phyloP scores from a whole-genome alignment of 805 yeast species.

The Hyphopichia homilentoma region DNA sequence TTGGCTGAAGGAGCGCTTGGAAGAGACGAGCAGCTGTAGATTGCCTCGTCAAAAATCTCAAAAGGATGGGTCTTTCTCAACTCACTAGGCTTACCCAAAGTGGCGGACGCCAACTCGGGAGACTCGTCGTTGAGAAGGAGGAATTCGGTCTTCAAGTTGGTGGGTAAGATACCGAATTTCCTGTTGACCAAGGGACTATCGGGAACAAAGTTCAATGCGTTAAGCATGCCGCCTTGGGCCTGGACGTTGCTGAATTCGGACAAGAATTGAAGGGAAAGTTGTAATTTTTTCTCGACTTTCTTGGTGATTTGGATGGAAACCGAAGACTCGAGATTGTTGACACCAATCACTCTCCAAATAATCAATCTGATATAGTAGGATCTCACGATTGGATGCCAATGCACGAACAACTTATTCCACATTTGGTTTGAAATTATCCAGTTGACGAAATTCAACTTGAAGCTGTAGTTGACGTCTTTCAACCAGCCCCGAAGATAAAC shows the following conservation, averaged over 20 bases:
- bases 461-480: slow-evolving; percentile 30
- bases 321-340: slow-evolving; percentile 36
- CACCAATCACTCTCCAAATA: slow-evolving; percentile 60
- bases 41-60: slow-evolving; percentile 65
- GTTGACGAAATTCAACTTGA: slow-evolving; percentile 45
- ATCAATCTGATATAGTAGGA: slow-evolving; percentile 63
- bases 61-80: slow-evolving; percentile 53
- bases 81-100: slow-evolving; percentile 25
- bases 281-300: slow-evolving; percentile 27
- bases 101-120: slow-evolving; percentile 9
- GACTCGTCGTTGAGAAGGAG: slow-evolving; percentile 9
- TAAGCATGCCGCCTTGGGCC: slow-evolving; percentile 15
- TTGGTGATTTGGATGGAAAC: slow-evolving; percentile 25
- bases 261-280: slow-evolving; percentile 20
- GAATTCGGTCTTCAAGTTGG: slow-evolving; percentile 22
- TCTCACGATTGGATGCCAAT: slow-evolving; percentile 78
- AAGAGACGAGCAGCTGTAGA: slow-evolving; percentile 38
- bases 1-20: slow-evolving; percentile 6
- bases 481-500: slow-evolving; percentile 36
- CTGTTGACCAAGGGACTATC: slow-evolving; percentile 46
- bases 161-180: slow-evolving; percentile 42
- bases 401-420: slow-evolving; percentile 62
- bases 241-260: slow-evolving; percentile 23
- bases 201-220: slow-evolving; percentile 26
- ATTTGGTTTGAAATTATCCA: slow-evolving; percentile 50